Conservation (phyloP, 768 basidiomycete genomes). For the Lactarius indigo region DNA sequence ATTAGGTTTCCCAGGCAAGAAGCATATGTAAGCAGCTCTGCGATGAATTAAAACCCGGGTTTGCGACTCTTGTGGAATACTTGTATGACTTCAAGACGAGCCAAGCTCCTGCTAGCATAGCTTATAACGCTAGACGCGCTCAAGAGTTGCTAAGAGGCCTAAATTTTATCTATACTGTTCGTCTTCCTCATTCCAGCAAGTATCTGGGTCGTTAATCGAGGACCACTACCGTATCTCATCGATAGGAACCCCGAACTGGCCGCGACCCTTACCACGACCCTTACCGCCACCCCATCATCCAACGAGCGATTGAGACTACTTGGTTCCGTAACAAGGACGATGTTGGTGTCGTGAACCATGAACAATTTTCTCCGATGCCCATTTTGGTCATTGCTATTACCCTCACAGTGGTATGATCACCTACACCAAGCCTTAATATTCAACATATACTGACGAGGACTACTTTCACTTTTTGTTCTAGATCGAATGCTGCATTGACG, state of each 20-base stretch:
- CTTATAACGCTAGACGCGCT: background rate
- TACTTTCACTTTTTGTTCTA: background rate
- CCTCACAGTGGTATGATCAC: background rate
- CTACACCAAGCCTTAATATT: background rate
- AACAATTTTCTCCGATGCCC: conserved; percentile 4
- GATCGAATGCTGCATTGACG: background rate
- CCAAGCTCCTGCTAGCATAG: background rate
- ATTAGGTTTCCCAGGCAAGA: background rate
- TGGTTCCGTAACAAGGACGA: conserved; percentile 13
- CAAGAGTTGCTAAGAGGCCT: conserved; percentile 7
- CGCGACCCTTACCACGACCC: no score
- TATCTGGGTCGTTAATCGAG: background rate
- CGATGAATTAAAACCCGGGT: background rate
- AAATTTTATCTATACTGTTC: conserved; percentile 14
- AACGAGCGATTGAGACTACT: background rate
- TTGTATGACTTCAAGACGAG: conserved; percentile 4
- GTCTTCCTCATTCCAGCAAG: background rate
- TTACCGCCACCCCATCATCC: conserved; percentile 12
- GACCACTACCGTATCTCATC: background rate
- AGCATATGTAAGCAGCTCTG: background rate
- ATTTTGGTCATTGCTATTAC: background rate
- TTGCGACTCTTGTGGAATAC: conserved; percentile 7
- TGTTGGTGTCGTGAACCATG: background rate
- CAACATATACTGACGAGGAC: background rate
- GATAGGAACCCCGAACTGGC: background rate